phyloP scores from a whole-genome alignment of 164 flowering plant species.

The Hamamelis virginiana region DNA sequence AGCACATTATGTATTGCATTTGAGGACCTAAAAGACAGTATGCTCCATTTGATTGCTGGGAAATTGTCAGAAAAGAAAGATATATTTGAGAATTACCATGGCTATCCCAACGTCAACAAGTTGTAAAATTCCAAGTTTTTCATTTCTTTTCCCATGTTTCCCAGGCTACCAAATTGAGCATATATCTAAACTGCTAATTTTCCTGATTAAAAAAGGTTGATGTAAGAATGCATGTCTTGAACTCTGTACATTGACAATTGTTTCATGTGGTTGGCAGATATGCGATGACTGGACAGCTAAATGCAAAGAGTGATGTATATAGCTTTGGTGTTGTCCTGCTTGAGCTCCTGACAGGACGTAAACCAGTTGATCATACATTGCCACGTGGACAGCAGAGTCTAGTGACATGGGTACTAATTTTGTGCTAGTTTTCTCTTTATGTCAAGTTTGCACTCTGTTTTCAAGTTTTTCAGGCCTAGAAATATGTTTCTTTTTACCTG shows the following conservation, averaged over 20 bases:
- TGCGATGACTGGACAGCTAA: conserved; percentile 92
- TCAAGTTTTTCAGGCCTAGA: background rate
- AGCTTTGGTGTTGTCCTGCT: conserved; percentile 90
- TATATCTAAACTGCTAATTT: background rate
- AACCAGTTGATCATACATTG: conserved; percentile 88
- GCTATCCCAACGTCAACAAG: background rate
- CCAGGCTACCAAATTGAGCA: too few relatives aligned
- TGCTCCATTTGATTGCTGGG: background rate
- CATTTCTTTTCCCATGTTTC: conserved; percentile 3
- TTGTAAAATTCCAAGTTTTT: background rate
- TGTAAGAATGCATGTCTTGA: background rate
- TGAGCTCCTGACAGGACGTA: conserved; percentile 87
- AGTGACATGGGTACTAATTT: conserved; percentile 71
- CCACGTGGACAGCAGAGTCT: conserved; percentile 94
- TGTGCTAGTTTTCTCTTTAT: conserved; percentile 1
- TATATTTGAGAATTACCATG: background rate
- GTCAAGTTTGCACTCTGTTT: background rate
- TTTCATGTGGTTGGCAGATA: conserved; percentile 47
- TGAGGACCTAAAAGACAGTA: background rate
- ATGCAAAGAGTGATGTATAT: conserved; percentile 85
- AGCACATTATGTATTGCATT: background rate
- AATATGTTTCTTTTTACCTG: background rate
- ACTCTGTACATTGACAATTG: background rate
- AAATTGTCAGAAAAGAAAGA: background rate
- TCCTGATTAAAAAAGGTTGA: background rate